phyloP scores from a whole-genome alignment of 192 early-diverging fungal species.

The Entomortierella lignicola region DNA sequence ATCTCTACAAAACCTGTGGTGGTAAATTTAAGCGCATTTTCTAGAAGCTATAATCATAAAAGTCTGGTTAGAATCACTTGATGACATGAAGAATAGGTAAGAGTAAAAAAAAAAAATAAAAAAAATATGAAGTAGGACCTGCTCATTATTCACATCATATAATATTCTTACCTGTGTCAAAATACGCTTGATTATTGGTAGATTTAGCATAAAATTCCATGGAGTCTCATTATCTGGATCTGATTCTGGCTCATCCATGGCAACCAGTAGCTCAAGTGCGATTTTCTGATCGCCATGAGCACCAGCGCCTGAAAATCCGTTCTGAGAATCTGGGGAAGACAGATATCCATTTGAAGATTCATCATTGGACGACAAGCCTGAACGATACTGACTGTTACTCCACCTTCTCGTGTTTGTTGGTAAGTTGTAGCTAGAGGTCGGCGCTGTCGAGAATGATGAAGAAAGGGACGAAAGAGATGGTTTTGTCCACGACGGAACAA shows the following conservation, averaged over 20 bases:
- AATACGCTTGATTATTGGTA: constrained; percentile 23
- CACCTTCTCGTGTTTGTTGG: not conserved
- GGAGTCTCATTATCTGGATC: constrained; percentile 6
- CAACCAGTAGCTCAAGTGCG: constrained; percentile 16
- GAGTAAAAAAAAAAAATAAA: too few species aligned
- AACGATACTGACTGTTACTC: not conserved
- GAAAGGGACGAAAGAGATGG: constrained; percentile 3
- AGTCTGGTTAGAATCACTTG: not conserved
- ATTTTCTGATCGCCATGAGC: constrained; percentile 3
- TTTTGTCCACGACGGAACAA: constrained; percentile 22
- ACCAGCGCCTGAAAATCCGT: not conserved
- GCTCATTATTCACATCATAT: not conserved
- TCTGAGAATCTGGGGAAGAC: not conserved
- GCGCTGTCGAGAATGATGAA: not conserved
- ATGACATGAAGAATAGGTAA: too few species aligned
- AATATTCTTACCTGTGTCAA: constrained; percentile 31
- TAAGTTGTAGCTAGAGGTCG: not conserved
- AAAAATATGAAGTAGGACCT: constrained; percentile 1
- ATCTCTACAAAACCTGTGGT: constrained; percentile 60
- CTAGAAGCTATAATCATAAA: constrained; percentile 11
- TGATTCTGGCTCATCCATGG: constrained; percentile 23
- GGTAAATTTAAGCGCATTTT: constrained; percentile 66
- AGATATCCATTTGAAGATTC: not conserved
- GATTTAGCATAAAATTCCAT: constrained; percentile 29
- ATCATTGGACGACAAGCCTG: not conserved